These are phyloP conservation scores for Pichia rugopelliculosa DNA, from an alignment of 805 yeast genomes.

Conservation along the genomic window DNA sequence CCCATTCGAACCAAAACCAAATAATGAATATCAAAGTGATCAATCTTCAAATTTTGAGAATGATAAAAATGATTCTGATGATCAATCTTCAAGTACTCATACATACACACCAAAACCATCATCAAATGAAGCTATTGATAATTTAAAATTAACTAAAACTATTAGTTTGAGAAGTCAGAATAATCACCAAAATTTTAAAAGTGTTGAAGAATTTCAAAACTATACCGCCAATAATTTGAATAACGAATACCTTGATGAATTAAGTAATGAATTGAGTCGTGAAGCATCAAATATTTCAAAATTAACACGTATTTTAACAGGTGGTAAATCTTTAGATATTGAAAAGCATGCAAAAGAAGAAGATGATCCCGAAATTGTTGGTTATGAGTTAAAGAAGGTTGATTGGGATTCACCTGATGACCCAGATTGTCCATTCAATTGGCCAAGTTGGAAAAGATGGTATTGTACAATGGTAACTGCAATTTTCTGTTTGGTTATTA, in stretches of 20 bases:
- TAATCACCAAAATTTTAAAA: neutral
- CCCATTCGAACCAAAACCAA: neutral
- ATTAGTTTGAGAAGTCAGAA: conserved; percentile 1
- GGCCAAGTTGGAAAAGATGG: conserved; percentile 64
- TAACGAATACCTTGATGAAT: conserved; percentile 18
- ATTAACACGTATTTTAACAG: conserved; percentile 14
- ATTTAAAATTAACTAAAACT: conserved; percentile 3
- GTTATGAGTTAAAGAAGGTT: conserved; percentile 33
- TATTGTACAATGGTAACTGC: conserved; percentile 58
- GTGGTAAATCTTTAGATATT: conserved; percentile 5
- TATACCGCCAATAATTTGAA: neutral
- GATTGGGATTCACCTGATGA: conserved; percentile 60
- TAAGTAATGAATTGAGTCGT: conserved; percentile 18
- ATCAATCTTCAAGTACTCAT: neutral
- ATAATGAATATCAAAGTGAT: neutral
- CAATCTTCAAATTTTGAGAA: neutral
- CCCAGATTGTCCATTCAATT: conserved; percentile 58
- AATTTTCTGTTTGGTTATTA: conserved; percentile 55
- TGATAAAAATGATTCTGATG: neutral
- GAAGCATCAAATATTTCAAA: conserved; percentile 17
- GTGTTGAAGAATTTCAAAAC: conserved; percentile 2
- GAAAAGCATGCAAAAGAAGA: conserved; percentile 18
- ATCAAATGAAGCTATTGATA: neutral
- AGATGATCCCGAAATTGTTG: conserved; percentile 18
- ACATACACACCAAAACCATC: neutral